Evolutionary conservation across 164 flowering plant genomes (phyloP), one percentile per base, ranked within the genome.

Genomic region (Stephania yunnanensis): DNA sequence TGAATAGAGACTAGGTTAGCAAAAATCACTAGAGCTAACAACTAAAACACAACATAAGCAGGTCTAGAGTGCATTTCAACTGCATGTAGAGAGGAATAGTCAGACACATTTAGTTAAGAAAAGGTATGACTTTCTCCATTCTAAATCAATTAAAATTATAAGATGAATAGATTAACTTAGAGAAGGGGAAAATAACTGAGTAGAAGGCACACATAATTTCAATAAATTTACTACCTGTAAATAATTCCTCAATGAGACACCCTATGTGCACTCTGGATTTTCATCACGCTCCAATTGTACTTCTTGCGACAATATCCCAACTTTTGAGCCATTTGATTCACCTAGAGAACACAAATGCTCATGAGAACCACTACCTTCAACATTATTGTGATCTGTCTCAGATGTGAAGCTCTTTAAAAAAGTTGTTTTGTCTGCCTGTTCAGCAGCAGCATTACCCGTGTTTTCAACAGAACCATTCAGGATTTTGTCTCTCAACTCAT

Each of bases 401-500:
- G 31, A 70, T 22, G 58, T 70, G 70, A 78, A 64, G 52, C 71
- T 78, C 73, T 58, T 76, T 17, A 71, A 50, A 69, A 10, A 73
- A 6, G 52, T 76, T 48, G 50, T 15, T 45, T 79, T 76, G 48
- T 68, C 81, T 74, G 74, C 81, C 68, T 69, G 46, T 0, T 64
- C 46, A 22, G 22, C 52, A 46, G 22, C 65, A 53, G 74, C 78
- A 70, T 58, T 55, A 29, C 25, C 78, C 46, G 65, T 74, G 73
- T 36, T 76, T 65, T 73, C 79, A 73, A 63, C 70, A 8, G 78
- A 76, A 71, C 77, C 85, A 76, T 84, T 88, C n/a, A 78, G 73
- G 67, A 84, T 69, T 29, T 79, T 77, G 19, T 77, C 71, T 44
- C 79, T 82, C 72, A 82, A 85, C 69, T 85, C 85, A 20, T 78